phyloP scores from a whole-genome alignment of 371 early-diverging fungal genomes.

The Actinomortierella wolfii region DNA sequence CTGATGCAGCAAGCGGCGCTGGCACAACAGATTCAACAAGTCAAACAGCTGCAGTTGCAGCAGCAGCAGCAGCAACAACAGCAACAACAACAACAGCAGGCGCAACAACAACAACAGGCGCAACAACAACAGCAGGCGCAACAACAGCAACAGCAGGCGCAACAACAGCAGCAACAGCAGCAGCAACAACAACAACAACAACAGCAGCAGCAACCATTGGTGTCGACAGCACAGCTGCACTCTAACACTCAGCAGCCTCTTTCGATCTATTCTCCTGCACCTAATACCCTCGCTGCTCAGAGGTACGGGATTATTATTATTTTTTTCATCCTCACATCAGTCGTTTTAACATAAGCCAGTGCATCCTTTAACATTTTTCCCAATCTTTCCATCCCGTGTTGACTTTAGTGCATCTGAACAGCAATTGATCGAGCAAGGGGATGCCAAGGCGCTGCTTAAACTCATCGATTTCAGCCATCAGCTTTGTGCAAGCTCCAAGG shows the following conservation, averaged over 20 bases:
- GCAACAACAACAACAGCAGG: background rate
- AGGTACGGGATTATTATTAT: too few relatives aligned
- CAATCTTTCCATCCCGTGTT: background rate
- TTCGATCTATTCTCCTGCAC: too few relatives aligned
- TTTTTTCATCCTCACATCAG: conserved; percentile 2
- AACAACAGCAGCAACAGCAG: background rate
- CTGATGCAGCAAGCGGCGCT: too few relatives aligned
- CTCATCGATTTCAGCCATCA: conserved; percentile 21
- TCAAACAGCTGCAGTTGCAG: background rate
- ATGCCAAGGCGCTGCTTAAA: conserved; percentile 16
- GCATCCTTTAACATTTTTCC: background rate
- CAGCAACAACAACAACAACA: conserved; percentile 4
- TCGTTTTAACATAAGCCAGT: background rate
- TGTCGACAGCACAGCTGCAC: too few relatives aligned
- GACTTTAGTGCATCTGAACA: background rate
- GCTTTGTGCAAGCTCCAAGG: conserved; percentile 14
- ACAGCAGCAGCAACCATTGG: too few relatives aligned
- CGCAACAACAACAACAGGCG: background rate
- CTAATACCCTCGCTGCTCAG: too few relatives aligned
- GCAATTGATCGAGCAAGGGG: conserved; percentile 7
- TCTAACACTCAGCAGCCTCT: too few relatives aligned
- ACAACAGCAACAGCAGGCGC: background rate
- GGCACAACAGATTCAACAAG: too few relatives aligned
- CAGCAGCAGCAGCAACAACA: background rate
- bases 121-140: conserved; percentile 4